Evolutionary conservation across 306 rosid genomes (phyloP), one percentile per base, ranked within the genome.

Genomic region (Trifolium pratense): DNA sequence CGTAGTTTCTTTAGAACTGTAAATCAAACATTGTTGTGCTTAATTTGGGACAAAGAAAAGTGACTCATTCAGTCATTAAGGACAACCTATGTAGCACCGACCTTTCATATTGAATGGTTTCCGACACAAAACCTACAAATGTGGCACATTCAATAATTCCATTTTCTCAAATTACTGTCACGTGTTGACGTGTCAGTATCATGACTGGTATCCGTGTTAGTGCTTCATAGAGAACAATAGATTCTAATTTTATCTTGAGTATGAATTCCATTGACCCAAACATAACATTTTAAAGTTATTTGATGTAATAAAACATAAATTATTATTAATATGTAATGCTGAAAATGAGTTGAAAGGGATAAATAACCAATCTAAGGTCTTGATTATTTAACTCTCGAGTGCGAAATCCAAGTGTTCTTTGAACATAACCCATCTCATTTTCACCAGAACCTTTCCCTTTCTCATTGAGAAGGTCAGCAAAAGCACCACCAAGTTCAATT

Each of bases 401-500:
- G 18, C 96, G 89, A 80, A 92, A 92, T 1, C 97, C 96, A 21
- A 92, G 89, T 40, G 96, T 92, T 79, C 97, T 85, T 81, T 78
- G 88, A 29, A 92, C 96, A 79, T 92, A 92, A 36, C 88, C 87
- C 96, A 92, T 92, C 84, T 92, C 97, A 61, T 92, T 92, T 68
- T 88, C 93, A 78, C 97, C 97, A 17, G 96, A 92, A 70, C 97
- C 97, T 74, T 92, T 92, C 76, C 97, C 97, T 81, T 84, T 89
- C 85, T 89, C 97, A 68, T 92, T 92, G 42, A 92, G 84, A 84
- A 92, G 97, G 70, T 88, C 97, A 77, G 96, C 97, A 88, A 88
- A 92, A 75, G 97, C 96, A 80, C 97, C 96, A 13, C 97, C 97
- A 46, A 89, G 48, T 84, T 92, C 96, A 85, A 92, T 88, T 46